Percentiles rank a stretch among this genome's conserved stretches.
Evolutionary conservation across 208 protist genomes (phyloP).

Genomic region (Wallacemonas collosoma): DNA sequence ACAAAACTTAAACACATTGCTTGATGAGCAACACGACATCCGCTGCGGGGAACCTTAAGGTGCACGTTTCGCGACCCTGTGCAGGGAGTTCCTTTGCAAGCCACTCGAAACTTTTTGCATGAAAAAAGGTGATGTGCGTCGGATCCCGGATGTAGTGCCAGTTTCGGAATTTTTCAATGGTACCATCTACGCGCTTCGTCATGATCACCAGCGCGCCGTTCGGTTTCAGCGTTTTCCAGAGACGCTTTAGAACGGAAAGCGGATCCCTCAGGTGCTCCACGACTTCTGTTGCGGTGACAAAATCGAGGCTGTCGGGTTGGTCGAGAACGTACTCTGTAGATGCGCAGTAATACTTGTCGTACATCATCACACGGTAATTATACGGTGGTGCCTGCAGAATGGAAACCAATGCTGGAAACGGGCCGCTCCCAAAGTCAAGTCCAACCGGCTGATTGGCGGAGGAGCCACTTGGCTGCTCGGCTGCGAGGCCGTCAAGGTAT

Average conservation of each 20-base stretch:
- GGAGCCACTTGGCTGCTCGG: no score
- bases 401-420: conserved; percentile 30
- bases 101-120: conserved; percentile 37
- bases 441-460: conserved; percentile 10
- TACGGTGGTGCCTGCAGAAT: conserved; percentile 25
- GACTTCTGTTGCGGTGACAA: conserved; percentile 55
- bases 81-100: conserved; percentile 18
- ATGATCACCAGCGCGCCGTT: conserved; percentile 50
- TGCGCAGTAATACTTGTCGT: conserved; percentile 55
- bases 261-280: conserved; percentile 55
- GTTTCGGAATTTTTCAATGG: conserved; percentile 41
- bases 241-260: conserved; percentile 8
- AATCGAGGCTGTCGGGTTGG: conserved; percentile 28
- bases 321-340: conserved; percentile 12
- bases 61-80: conserved; percentile 3
- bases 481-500: conserved; percentile 10
- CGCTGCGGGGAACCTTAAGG: conserved; percentile 12
- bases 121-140: conserved; percentile 58
- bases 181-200: conserved; percentile 49
- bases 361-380: conserved; percentile 30
- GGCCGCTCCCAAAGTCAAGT: conserved; percentile 65
- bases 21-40: conserved; percentile 42
- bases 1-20: not conserved
- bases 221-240: conserved; percentile 31
- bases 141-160: conserved; percentile 70